These are phyloP conservation scores for Sequoia sempervirens DNA, from an alignment of 75 land plant species.

Conservation along the genomic window DNA sequence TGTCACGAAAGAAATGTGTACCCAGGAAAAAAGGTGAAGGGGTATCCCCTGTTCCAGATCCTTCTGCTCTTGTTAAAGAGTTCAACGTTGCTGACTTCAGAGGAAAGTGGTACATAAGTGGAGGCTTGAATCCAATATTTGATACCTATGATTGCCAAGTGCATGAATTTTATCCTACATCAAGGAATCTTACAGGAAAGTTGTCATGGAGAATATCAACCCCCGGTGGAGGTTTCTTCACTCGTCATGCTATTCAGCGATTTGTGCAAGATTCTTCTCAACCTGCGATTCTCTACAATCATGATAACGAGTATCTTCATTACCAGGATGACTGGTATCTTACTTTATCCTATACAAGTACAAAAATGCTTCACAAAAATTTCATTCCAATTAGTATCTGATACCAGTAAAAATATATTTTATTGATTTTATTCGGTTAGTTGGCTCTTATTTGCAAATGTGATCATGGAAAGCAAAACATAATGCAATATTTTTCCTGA, in stretches of 20 bases:
- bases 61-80: constrained; percentile 59
- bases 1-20: constrained; percentile 89
- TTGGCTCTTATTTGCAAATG: no score
- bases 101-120: constrained; percentile 74
- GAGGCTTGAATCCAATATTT: constrained; percentile 84
- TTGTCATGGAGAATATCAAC: constrained; percentile 70
- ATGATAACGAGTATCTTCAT: constrained; percentile 93
- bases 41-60: constrained; percentile 70
- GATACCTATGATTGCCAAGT: constrained; percentile 93
- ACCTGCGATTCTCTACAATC: constrained; percentile 83
- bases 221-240: constrained; percentile 59
- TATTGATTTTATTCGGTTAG: no score
- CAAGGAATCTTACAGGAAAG: constrained; percentile 60
- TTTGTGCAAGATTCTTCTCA: constrained; percentile 85
- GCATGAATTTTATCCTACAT: constrained; percentile 75
- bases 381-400: background rate
- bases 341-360: background rate
- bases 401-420: background rate
- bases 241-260: constrained; percentile 71
- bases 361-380: background rate
- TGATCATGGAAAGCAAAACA: no score
- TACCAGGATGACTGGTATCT: constrained; percentile 94
- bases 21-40: constrained; percentile 78
- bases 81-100: constrained; percentile 73
- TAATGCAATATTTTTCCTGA: no score